Base-by-base conservation (phyloP, 2,329 filamentous ascomycete species). In the Alternaria sp. region DNA sequence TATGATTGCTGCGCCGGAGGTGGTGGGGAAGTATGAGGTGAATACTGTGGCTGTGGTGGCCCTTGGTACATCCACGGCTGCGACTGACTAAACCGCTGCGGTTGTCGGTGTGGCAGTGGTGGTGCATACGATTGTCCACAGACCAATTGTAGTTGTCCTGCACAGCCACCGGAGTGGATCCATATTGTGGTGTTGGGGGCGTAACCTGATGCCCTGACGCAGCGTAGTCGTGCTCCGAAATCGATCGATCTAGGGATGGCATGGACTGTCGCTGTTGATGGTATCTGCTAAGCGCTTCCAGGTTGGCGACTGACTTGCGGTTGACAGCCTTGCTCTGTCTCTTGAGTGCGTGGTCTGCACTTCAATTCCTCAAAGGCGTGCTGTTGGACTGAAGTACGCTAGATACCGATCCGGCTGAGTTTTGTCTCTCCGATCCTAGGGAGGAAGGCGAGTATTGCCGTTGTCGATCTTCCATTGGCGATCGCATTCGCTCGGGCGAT, bases 231-330 rank as follows among this genome's bases (percentile, higher is more conserved):
- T 61, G 51, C 5, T 50, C 50, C 11, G 48, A 44, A 1, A 42
- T 57, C 3, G 45, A 54, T 54, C 52, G 46, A 39, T 61, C 51
- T 4, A 56, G 34, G 1, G 50, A 31, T 42, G 21, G 40, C 39
- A 29, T 40, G 33, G 56, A 21, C 21, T 66, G 61, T 9, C 54
- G 62, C 37, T 67, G 54, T 33, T 56, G 40, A 11, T 65, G 65
- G 24, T 63, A 61, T 5, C 60, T 40, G 29, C 56, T 57, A 10
- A 44, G 21, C 1, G 51, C 8, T 26, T 62, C 62, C 29, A 57
- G 11, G 14, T 59, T 65, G 5, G 56, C 36, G 24, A 55, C 21
- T 8, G 63, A 49, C 36, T 37, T 53, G 3, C 54, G 44, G 26
- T 51, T 54, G 5, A 56, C 26, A 33, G 53, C 49, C 37, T 63